Base-by-base conservation (phyloP, 129 eudicot species). In the Escallonia rubra region DNA sequence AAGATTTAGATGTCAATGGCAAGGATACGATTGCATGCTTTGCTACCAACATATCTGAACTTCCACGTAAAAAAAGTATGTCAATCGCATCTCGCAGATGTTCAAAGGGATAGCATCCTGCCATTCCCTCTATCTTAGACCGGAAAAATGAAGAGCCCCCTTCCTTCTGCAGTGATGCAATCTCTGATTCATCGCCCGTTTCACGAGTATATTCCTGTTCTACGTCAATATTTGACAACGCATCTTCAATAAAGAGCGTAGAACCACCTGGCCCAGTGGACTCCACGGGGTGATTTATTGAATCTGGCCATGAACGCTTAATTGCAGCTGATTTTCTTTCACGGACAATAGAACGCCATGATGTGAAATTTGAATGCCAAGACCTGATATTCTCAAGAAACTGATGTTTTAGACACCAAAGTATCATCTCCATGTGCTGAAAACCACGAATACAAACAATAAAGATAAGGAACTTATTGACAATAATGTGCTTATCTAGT, bases 11-110 rank as follows among this genome's bases (percentile, higher is more conserved):
- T 45, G 61, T 14, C 42, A 49, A 41, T 63, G 16, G 34, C 11
- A 80, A 81, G 99, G 99, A 94, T 94, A 94, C 99, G 14, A 94
- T 90, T 48, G 99, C 97, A 66, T 86, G 95, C 79, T 94, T 94
- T 63, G 99, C 92, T 41, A 94, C 81, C 76, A 90, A 93, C 89
- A 94, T 45, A 81, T 90, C 97, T 61, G 97, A 85, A 72, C 84
- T 90, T 71, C 97, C 99, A 69, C 68, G 85, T 16, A 94, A 75
- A 76, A 94, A 94, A 15, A 94, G 97, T 62, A 81, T 63, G 78
- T 94, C 97, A 79, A 83, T 77, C 68, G 90, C 99, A 48, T 81
- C 86, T 43, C 96, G 83, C 60, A 90, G 69, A 71, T 74, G 83
- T 83, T 85, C 96, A 74, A 87, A 94, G 13, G 99, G 99, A 65